Evolutionary conservation across 495 filamentous ascomycete genomes (phyloP).

Genomic region (Xylaria venustula): DNA sequence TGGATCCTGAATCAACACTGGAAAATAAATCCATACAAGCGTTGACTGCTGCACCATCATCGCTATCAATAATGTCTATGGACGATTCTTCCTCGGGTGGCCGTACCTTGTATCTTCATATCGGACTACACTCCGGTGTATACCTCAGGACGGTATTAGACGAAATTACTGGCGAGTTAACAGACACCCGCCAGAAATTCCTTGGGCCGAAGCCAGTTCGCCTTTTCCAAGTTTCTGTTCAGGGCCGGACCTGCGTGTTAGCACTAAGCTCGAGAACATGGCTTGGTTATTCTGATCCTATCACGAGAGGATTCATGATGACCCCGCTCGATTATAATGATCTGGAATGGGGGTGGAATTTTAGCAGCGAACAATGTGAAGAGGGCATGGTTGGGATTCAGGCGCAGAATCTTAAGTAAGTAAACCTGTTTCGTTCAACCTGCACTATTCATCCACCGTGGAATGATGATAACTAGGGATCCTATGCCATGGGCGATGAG

Average conservation of each 20-base stretch:
- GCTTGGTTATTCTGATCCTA: conserved; percentile 84
- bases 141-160: conserved; percentile 93
- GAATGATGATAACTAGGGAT: conserved; percentile 69
- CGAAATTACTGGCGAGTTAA: conserved; percentile 89
- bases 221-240: conserved; percentile 81
- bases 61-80: conserved; percentile 92
- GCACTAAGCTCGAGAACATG: conserved; percentile 88
- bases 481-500: conserved; percentile 48
- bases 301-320: conserved; percentile 82
- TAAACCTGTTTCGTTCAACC: conserved; percentile 25
- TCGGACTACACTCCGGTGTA: conserved; percentile 91
- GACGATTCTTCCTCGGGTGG: conserved; percentile 73
- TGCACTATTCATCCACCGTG: conserved; percentile 16
- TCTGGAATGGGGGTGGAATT: conserved; percentile 94
- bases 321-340: conserved; percentile 84
- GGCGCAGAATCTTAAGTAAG: conserved; percentile 83
- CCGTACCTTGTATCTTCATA: conserved; percentile 86
- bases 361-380: conserved; percentile 87
- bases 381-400: conserved; percentile 97
- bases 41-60: conserved; percentile 82
- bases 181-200: conserved; percentile 91
- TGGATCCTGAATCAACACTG: conserved; percentile 85
- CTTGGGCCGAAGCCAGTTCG: conserved; percentile 84
- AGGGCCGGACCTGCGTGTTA: conserved; percentile 81
- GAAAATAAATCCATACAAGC: conserved; percentile 93